Base-by-base conservation (phyloP, 805 yeast genomes). In the Crinitomyces ghanaensis region DNA sequence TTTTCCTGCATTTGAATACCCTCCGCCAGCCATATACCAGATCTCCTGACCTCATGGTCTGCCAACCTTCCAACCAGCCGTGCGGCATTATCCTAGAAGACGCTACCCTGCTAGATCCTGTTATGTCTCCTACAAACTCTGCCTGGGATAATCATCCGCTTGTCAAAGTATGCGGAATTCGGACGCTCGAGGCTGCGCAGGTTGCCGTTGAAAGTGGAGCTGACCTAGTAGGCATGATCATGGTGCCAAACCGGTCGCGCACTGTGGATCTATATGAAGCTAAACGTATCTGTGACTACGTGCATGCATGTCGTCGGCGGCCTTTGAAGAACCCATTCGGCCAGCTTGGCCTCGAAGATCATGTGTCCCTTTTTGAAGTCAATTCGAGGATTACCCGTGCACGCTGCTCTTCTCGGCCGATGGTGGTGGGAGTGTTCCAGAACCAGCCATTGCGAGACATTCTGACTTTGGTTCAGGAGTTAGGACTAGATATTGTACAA, bases 151-250 rank as follows among this genome's bases (percentile, higher is more conserved):
- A 35, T 24, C 43, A 43, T 45, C 52, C 57, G 3, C 28, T 82
- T n/a, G 79, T 80, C 4, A 88, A 88, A 50, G 74, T 88, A 3
- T 88, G 98, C 53, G 98, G 98, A 0, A 52, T 88, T 15, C 70
- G 70, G 43, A 21, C 9, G 24, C n/a, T 21, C 9, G 9, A 21
- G 11, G 24, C 24, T 9, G 24, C 24, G n/a, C 24, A 21, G n/a
- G 24, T n/a, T 9, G n/a, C 24, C n/a, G 24, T 21, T 21, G 24
- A 21, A n/a, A 21, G 24, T 9, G 24, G 24, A n/a, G 24, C n/a
- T 21, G n/a, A n/a, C 24, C 24, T 9, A n/a, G 24, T n/a, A 21
- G 24, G 98, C 1, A 72, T 82, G 44, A 91, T 91, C 19, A 54
- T 91, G 51, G 97, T 85, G 2, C 97, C 96, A 0, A 69, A 69